Evolutionary conservation across 2,329 filamentous ascomycete species (phyloP).

Genomic region (Colletotrichum godetiae): DNA sequence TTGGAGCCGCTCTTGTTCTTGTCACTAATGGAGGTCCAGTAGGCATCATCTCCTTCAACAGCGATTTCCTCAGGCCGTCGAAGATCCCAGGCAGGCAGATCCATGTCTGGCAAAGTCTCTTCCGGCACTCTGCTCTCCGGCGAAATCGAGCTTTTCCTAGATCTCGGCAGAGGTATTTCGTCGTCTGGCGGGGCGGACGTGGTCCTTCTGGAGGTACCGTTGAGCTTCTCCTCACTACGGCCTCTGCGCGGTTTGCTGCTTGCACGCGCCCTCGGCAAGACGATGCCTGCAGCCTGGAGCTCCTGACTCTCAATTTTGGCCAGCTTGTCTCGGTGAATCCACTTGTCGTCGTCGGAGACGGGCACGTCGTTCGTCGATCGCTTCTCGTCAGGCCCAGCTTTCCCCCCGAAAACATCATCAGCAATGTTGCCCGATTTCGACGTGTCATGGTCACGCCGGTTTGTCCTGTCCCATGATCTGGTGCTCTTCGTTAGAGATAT

Average conservation of each 20-base stretch:
- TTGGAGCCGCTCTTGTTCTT: slow-evolving; percentile 68
- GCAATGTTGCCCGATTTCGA: slow-evolving; percentile 43
- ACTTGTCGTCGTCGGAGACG: slow-evolving; percentile 67
- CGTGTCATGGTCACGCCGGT: slow-evolving; percentile 37
- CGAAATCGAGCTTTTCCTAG: slow-evolving; percentile 59
- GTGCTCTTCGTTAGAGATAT: slow-evolving; percentile 36
- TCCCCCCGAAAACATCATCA: slow-evolving; percentile 29
- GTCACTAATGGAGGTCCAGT: slow-evolving; percentile 62
- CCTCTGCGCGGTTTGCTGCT: slow-evolving; percentile 60
- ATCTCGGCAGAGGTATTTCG: slow-evolving; percentile 21
- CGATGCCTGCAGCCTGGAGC: slow-evolving; percentile 81
- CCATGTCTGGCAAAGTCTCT: slow-evolving; percentile 50
- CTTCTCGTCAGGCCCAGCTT: slow-evolving; percentile 38
- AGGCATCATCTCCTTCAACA: slow-evolving; percentile 63
- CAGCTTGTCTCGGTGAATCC: slow-evolving; percentile 89
- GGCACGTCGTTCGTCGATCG: slow-evolving; percentile 42
- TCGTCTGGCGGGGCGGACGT: slow-evolving; percentile 39
- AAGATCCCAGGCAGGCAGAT: slow-evolving; percentile 74
- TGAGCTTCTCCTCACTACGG: slow-evolving; percentile 51
- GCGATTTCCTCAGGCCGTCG: slow-evolving; percentile 83
- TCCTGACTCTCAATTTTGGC: slow-evolving; percentile 85
- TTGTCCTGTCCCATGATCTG: slow-evolving; percentile 32
- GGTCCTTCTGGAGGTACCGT: slow-evolving; percentile 43
- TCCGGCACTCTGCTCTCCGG: slow-evolving; percentile 50
- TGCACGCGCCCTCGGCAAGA: slow-evolving; percentile 65